phyloP scores from a whole-genome alignment of 2,329 filamentous ascomycete genomes.

The Colletotrichum scovillei region DNA sequence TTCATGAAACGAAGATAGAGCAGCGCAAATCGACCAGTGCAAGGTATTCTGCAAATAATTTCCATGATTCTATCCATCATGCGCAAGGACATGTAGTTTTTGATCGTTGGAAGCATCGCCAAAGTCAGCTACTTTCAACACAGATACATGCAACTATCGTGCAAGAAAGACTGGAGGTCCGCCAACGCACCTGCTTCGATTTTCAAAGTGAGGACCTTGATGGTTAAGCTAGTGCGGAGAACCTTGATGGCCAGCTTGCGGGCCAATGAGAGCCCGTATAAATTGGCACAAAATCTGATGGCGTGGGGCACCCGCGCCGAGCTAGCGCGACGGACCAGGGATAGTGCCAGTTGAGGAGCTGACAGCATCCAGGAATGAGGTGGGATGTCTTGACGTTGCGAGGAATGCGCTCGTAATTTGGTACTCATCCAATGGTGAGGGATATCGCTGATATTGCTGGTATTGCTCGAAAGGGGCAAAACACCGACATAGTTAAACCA shows the following conservation, averaged over 20 bases:
- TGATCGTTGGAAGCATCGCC: too few species aligned
- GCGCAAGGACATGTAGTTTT: too few species aligned
- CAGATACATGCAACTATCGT: background rate
- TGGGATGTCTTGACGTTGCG: background rate
- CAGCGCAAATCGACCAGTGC: background rate
- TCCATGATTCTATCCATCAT: too few species aligned
- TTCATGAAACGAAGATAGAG: background rate
- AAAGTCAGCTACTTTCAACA: too few species aligned
- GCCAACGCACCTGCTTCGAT: background rate
- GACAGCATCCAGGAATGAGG: background rate
- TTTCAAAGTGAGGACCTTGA: slow-evolving; percentile 28
- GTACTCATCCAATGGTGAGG: background rate
- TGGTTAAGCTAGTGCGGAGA: slow-evolving; percentile 32
- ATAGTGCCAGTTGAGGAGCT: slow-evolving; percentile 14
- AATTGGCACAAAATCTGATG: slow-evolving; percentile 2
- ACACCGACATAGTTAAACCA: background rate
- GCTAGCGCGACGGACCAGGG: slow-evolving; percentile 11
- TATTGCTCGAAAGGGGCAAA: background rate
- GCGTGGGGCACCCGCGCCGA: background rate
- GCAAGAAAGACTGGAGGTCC: background rate
- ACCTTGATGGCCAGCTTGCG: slow-evolving; percentile 22
- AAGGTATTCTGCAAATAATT: too few species aligned
- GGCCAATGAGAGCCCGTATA: slow-evolving; percentile 12
- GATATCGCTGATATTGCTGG: background rate
- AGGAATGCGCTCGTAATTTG: background rate